These are phyloP conservation scores for Wickerhamomyces xylosicus DNA, from an alignment of 805 yeast species.

Conservation along the genomic window DNA sequence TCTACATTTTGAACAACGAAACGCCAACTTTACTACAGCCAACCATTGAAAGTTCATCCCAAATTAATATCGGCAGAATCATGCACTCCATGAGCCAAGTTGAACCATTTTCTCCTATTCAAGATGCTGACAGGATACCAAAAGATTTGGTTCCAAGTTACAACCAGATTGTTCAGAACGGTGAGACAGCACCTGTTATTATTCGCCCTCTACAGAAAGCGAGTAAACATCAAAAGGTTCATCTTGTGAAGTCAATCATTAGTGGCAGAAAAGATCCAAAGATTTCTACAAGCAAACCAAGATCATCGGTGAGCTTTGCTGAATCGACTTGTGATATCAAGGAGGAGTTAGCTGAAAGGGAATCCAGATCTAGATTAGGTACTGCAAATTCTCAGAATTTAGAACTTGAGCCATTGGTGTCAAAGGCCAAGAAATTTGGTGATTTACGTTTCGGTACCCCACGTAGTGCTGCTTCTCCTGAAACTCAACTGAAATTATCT, in stretches of 20 bases:
- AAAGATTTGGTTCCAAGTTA: neutral
- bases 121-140: neutral
- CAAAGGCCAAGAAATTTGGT: neutral
- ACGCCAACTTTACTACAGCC: slow-evolving; percentile 2
- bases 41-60: neutral
- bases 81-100: slow-evolving; percentile 1
- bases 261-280: neutral
- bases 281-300: neutral
- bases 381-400: too few relatives aligned
- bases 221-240: neutral
- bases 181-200: neutral
- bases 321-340: neutral
- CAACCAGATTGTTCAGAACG: neutral
- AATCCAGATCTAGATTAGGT: neutral
- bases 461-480: neutral
- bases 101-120: neutral
- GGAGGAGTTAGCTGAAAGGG: neutral
- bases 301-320: neutral
- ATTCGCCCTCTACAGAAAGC: neutral
- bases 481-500: neutral
- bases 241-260: neutral
- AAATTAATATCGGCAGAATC: neutral
- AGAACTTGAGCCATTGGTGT: too few relatives aligned
- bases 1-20: slow-evolving; percentile 4
- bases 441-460: neutral